A percentile compares a stretch with the other conserved stretches of the same genome.
phyloP scores from a whole-genome alignment of 441 rosid genomes.

The Gossypium laxum region DNA sequence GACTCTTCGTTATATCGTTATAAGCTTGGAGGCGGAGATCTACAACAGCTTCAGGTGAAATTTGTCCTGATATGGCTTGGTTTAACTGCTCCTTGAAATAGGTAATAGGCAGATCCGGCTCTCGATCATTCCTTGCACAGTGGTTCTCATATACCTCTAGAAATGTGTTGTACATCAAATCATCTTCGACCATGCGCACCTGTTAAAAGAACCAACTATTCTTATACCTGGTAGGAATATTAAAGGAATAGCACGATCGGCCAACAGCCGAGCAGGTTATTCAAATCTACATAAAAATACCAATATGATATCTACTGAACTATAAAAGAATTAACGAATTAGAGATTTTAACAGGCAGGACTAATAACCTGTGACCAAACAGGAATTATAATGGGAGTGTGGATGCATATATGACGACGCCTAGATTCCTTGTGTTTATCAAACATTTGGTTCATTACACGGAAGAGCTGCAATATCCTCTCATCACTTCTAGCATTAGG shows the following conservation, averaged over 20 bases:
- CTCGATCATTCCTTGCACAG: constrained; percentile 78
- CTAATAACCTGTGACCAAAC: constrained; percentile 92
- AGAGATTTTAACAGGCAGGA: constrained; percentile 4
- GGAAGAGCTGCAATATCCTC: constrained; percentile 91
- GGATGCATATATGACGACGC: constrained; percentile 78
- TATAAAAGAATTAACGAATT: background rate
- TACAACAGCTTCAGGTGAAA: constrained; percentile 73
- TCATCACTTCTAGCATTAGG: constrained; percentile 99
- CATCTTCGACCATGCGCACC: constrained; percentile 99
- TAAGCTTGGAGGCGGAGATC: constrained; percentile 95
- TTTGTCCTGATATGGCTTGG: constrained; percentile 82
- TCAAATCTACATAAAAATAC: background rate
- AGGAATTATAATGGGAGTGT: constrained; percentile 94
- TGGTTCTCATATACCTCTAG: constrained; percentile 97
- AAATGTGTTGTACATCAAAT: constrained; percentile 89
- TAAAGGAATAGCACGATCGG: background rate
- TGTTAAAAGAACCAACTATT: constrained; percentile 12
- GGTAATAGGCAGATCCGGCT: constrained; percentile 83
- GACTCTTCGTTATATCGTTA: constrained; percentile 57
- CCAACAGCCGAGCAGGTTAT: background rate
- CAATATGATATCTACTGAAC: background rate
- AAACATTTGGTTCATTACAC: constrained; percentile 97
- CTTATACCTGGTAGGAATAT: background rate
- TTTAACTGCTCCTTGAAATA: constrained; percentile 89
- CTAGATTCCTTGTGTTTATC: constrained; percentile 98